These are phyloP conservation scores for Syncephalis fuscata DNA, from an alignment of 371 early-diverging fungal species.

Conservation along the genomic window DNA sequence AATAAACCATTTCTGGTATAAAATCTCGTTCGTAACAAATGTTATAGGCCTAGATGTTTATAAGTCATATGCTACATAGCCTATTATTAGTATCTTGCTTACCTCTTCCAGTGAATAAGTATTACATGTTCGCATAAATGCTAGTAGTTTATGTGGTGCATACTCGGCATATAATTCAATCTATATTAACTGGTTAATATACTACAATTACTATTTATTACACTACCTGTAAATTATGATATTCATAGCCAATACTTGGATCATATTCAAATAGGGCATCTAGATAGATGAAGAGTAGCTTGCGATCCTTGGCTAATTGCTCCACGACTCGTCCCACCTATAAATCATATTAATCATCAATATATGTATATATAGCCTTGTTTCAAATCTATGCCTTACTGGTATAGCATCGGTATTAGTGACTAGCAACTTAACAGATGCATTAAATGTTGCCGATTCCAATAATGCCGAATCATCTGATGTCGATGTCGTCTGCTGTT, in stretches of 20 bases:
- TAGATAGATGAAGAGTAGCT: conserved; percentile 68
- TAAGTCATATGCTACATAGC: neutral
- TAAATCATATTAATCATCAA: conserved; percentile 3
- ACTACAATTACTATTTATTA: neutral
- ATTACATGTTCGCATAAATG: conserved; percentile 66
- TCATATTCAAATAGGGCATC: conserved; percentile 70
- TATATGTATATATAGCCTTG: neutral
- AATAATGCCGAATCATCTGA: conserved; percentile 7
- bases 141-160: conserved; percentile 51
- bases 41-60: conserved; percentile 42
- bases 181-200: conserved; percentile 5
- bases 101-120: conserved; percentile 59
- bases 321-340: conserved; percentile 44
- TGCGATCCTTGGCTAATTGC: conserved; percentile 30
- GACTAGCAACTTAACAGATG: conserved; percentile 62
- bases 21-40: conserved; percentile 70
- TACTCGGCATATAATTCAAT: conserved; percentile 87
- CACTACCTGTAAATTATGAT: conserved; percentile 55
- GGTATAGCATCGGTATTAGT: conserved; percentile 71
- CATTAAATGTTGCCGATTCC: conserved; percentile 12
- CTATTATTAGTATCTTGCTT: neutral
- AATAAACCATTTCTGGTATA: conserved; percentile 88
- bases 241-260: conserved; percentile 53
- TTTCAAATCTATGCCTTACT: conserved; percentile 16
- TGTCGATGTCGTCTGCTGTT: conserved; percentile 6